These are phyloP conservation scores for Fomitopsis pulvina DNA, from an alignment of 768 basidiomycete genomes.

Conservation along the genomic window DNA sequence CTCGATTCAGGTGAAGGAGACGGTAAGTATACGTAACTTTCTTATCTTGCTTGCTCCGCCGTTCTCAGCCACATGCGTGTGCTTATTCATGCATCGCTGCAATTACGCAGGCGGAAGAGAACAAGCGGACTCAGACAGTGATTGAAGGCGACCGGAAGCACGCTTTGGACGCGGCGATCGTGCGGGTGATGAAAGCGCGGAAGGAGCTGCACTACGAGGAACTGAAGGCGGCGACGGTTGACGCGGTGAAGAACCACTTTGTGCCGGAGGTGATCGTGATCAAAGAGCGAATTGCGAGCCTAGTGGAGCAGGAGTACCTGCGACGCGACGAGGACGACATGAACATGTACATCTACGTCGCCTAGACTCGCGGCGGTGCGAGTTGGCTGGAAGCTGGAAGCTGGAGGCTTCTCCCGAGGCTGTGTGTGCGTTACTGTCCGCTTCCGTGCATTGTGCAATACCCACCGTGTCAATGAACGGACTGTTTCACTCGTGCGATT, in stretches of 20 bases:
- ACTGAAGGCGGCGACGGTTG: constrained; percentile 77
- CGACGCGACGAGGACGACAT: constrained; percentile 66
- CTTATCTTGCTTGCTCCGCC: neutral
- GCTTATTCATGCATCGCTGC: neutral
- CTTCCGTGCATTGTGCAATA: no score
- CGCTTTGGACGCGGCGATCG: constrained; percentile 90
- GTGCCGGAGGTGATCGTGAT: constrained; percentile 78
- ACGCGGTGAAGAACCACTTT: constrained; percentile 85
- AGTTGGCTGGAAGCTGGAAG: no score
- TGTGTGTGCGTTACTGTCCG: no score
- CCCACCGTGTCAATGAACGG: no score
- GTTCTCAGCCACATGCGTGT: neutral
- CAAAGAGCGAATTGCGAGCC: constrained; percentile 73
- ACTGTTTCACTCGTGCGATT: no score
- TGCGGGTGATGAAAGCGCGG: constrained; percentile 91
- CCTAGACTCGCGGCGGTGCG: constrained; percentile 34
- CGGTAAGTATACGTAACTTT: constrained; percentile 43
- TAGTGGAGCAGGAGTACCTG: constrained; percentile 87
- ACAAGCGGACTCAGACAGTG: constrained; percentile 68
- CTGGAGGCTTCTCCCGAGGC: no score
- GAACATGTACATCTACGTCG: constrained; percentile 74
- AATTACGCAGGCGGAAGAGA: constrained; percentile 71
- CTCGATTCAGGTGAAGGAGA: constrained; percentile 90
- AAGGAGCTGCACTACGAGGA: constrained; percentile 79
- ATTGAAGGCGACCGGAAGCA: constrained; percentile 86